Evolutionary conservation across 169 alveolate species (phyloP).

Genomic region (Plasmodium coatneyi): DNA sequence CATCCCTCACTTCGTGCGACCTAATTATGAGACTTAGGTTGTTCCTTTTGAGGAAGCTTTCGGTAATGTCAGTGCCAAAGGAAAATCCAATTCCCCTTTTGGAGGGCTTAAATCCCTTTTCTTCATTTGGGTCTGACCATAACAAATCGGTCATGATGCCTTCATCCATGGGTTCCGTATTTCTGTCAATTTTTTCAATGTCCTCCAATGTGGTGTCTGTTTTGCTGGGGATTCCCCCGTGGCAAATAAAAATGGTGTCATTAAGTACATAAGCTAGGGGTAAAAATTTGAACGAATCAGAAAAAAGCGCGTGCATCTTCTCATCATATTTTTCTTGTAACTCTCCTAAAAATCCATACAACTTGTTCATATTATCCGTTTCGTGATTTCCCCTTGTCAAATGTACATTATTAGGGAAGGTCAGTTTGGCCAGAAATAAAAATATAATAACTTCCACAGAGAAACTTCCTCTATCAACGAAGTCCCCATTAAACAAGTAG

Average conservation of each 20-base stretch:
- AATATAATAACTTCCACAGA: slow-evolving; percentile 95
- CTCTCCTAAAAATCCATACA: slow-evolving; percentile 99
- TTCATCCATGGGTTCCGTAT: slow-evolving; percentile 96
- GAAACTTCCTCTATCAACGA: slow-evolving; percentile 99
- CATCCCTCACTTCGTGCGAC: slow-evolving; percentile 98
- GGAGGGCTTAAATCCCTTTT: slow-evolving; percentile 96
- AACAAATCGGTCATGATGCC: slow-evolving; percentile 96
- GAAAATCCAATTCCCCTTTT: slow-evolving; percentile 97
- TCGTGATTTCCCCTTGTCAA: slow-evolving; percentile 99
- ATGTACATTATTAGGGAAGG: slow-evolving; percentile 96
- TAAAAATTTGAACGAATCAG: slow-evolving; percentile 92
- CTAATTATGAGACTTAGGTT: slow-evolving; percentile 93
- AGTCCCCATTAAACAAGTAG: slow-evolving; percentile 99
- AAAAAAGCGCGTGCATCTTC: slow-evolving; percentile 93
- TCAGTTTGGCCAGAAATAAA: slow-evolving; percentile 92
- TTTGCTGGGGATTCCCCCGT: slow-evolving; percentile 97
- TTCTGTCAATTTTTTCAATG: slow-evolving; percentile 93
- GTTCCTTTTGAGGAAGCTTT: slow-evolving; percentile 93
- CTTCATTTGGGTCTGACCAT: slow-evolving; percentile 98
- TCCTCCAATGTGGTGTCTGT: slow-evolving; percentile 96
- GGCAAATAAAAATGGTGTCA: slow-evolving; percentile 95
- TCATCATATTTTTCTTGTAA: slow-evolving; percentile 96
- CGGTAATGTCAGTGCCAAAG: slow-evolving; percentile 98
- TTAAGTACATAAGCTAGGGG: slow-evolving; percentile 98
- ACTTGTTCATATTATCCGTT: slow-evolving; percentile 95